phyloP scores from a whole-genome alignment of 345 rosid genomes.

The Anastatica hierochuntica region DNA sequence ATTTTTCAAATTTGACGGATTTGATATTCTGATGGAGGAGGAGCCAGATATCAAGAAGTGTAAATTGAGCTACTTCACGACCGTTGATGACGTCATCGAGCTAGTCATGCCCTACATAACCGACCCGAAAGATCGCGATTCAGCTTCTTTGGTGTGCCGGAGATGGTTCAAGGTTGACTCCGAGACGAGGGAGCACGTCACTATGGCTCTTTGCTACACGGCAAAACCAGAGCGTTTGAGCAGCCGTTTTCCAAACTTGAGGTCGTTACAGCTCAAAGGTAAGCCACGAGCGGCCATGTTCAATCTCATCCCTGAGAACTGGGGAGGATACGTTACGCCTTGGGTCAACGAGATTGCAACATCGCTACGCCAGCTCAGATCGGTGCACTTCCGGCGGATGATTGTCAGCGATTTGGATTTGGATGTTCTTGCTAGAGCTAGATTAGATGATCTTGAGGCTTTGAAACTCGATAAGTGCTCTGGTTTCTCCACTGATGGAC shows the following conservation, averaged over 20 bases:
- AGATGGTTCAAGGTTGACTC: conserved; percentile 74
- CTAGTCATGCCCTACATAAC: conserved; percentile 60
- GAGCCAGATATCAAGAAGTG: conserved; percentile 26
- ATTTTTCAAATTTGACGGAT: no score
- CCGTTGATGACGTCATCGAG: conserved; percentile 43
- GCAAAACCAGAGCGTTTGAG: conserved; percentile 59
- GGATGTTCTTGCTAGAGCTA: conserved; percentile 36
- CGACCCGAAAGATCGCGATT: conserved; percentile 68
- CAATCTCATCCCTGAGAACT: conserved; percentile 78
- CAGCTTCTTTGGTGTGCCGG: conserved; percentile 66
- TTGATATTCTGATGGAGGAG: no score
- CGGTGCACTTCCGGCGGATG: conserved; percentile 77
- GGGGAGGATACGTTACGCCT: conserved; percentile 83
- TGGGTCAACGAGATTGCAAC: conserved; percentile 57
- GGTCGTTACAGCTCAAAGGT: conserved; percentile 75
- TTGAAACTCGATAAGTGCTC: conserved; percentile 86
- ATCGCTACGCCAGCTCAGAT: conserved; percentile 45
- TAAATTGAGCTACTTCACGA: conserved; percentile 17
- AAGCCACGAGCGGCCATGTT: conserved; percentile 97
- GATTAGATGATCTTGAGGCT: conserved; percentile 38
- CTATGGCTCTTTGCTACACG: conserved; percentile 75
- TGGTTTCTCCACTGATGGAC: conserved; percentile 83
- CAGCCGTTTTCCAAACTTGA: conserved; percentile 47
- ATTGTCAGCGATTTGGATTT: conserved; percentile 78
- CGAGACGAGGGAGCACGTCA: conserved; percentile 66